Evolutionary conservation across 768 basidiomycete species (phyloP).

Genomic region (Tylopilus sp.): DNA sequence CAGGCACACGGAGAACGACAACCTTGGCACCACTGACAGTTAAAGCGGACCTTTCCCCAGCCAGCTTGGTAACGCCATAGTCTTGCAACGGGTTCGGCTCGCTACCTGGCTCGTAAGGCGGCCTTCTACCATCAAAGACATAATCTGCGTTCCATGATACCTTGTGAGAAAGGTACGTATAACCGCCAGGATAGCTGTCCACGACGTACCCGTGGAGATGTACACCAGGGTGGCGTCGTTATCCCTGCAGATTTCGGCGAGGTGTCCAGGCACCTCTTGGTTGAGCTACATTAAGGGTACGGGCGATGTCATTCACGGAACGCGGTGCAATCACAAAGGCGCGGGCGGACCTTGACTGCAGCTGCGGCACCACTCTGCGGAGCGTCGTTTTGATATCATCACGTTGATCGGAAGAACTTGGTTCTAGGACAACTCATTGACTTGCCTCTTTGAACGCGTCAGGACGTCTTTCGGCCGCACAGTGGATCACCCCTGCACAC

Average conservation of each 20-base stretch:
- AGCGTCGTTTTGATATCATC: neutral
- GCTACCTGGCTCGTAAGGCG: conserved; percentile 79
- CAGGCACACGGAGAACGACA: conserved; percentile 82
- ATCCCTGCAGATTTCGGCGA: conserved; percentile 63
- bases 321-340: neutral
- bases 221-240: conserved; percentile 75
- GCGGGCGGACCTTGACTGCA: conserved; percentile 50
- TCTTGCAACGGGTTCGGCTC: conserved; percentile 80
- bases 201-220: conserved; percentile 80
- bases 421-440: neutral
- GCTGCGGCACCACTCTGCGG: conserved; percentile 55
- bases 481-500: conserved; percentile 82
- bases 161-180: conserved; percentile 7
- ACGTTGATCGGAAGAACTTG: neutral
- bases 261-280: conserved; percentile 64
- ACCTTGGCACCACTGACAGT: conserved; percentile 53
- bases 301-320: neutral
- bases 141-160: conserved; percentile 56
- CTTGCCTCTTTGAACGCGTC: conserved; percentile 88
- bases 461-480: conserved; percentile 90
- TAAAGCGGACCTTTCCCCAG: conserved; percentile 80
- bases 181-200: neutral
- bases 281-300: conserved; percentile 68
- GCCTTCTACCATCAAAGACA: conserved; percentile 91
- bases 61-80: conserved; percentile 84